A percentile compares a stretch with the other conserved stretches of the same genome.
Evolutionary conservation across 176 grass and related monocot species (phyloP).

Genomic region (Avena eriantha): DNA sequence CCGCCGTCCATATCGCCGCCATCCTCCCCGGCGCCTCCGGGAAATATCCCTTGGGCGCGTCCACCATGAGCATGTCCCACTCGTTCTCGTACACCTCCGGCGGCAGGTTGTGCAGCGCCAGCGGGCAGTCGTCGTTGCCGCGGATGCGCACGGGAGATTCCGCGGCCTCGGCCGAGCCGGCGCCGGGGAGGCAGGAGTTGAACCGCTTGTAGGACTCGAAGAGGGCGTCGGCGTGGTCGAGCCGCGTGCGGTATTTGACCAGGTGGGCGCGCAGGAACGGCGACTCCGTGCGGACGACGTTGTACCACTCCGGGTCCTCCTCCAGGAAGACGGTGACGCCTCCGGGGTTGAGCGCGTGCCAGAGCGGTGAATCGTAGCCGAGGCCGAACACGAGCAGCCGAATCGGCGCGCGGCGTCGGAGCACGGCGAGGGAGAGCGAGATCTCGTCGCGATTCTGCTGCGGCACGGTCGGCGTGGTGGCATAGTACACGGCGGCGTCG

Average conservation of each 20-base stretch:
- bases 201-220: conserved; percentile 2
- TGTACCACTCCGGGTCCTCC: conserved; percentile 6
- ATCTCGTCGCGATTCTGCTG: conserved; percentile 10
- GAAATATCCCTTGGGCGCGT: conserved; percentile 15
- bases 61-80: conserved; percentile 19
- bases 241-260: neutral
- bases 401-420: neutral
- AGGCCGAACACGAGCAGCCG: conserved; percentile 15
- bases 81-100: conserved; percentile 10
- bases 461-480: conserved; percentile 4
- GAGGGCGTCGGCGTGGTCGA: neutral
- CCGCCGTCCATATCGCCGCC: conserved; percentile 8
- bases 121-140: neutral
- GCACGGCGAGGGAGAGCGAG: neutral
- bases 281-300: neutral
- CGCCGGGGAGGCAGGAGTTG: neutral
- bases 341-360: conserved; percentile 14
- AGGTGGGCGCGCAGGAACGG: conserved; percentile 10
- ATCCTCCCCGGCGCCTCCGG: conserved; percentile 2
- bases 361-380: conserved; percentile 1
- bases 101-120: neutral
- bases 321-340: conserved; percentile 18
- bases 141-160: neutral
- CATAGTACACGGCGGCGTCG: neutral
- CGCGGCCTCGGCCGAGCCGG: neutral